These are phyloP conservation scores for Fusarium dimerum DNA, from an alignment of 2,329 filamentous ascomycete species.

Conservation along the genomic window DNA sequence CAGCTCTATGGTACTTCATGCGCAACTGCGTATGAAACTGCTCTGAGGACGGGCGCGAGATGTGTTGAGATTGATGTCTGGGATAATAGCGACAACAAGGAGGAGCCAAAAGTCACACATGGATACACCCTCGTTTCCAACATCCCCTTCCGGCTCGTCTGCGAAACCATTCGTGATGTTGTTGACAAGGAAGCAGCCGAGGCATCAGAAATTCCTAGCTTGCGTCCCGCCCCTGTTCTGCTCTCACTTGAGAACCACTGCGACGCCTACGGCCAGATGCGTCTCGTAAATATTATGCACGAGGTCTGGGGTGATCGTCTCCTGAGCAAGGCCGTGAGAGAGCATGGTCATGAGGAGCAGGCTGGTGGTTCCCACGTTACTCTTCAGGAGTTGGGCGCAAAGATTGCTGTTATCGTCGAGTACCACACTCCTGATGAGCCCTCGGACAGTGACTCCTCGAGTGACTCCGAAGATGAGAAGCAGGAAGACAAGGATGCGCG, in stretches of 20 bases:
- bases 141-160: conserved; percentile 64
- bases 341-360: conserved; percentile 58
- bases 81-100: conserved; percentile 61
- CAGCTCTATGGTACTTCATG: conserved; percentile 67
- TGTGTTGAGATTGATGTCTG: conserved; percentile 76
- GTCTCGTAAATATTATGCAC: conserved; percentile 65
- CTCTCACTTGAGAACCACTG: conserved; percentile 72
- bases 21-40: conserved; percentile 63
- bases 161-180: conserved; percentile 64
- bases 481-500: conserved; percentile 48
- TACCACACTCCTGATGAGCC: conserved; percentile 60
- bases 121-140: conserved; percentile 69
- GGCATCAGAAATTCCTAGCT: conserved; percentile 34
- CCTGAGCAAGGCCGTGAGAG: conserved; percentile 56
- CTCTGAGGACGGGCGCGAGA: conserved; percentile 62
- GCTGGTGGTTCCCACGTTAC: conserved; percentile 56
- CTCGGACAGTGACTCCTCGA: conserved; percentile 38
- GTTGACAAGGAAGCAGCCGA: conserved; percentile 58
- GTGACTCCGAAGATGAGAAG: conserved; percentile 38
- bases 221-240: conserved; percentile 58
- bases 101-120: conserved; percentile 71
- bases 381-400: conserved; percentile 60
- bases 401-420: conserved; percentile 68
- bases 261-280: conserved; percentile 56
- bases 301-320: conserved; percentile 64